Base-by-base conservation (phyloP, 495 filamentous ascomycete species). In the Parathielavia hyrcaniae region DNA sequence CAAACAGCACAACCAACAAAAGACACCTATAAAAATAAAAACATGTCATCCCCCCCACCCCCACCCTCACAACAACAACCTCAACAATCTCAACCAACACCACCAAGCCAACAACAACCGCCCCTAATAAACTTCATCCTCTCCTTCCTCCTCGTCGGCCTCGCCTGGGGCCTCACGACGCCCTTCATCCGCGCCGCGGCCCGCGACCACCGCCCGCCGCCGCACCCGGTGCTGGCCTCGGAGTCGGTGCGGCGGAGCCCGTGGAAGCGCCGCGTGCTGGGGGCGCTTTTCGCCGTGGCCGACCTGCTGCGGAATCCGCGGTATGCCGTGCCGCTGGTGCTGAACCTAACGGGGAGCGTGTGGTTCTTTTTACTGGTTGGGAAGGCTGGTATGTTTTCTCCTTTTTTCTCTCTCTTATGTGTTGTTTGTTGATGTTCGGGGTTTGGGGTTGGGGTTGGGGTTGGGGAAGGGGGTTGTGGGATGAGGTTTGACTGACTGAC, bases 311-410 rank as follows among this genome's bases (percentile, higher is more conserved):
- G 80, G 46, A 90, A 87, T 56, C 90, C 90, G 47, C 80, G 81
- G 26, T 98, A 98, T 71, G 86, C 89, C 12, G 67, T 95, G 38
- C 92, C 92, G 26, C 68, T 98, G 64, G 73, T 96, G 50, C 76
- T 96, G 30, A 98, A 98, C 66, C 71, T 97, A 63, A 96, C 93
- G 36, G 93, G 93, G 57, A 95, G 89, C 65, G 79, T 98, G 60
- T 98, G 93, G 93, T 98, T 98, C 65, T 98, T 98, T 67, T 69
- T 97, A 63, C 74, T 98, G 60, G 89, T 98, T 76, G 93, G 93
- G 54, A 81, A 91, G 71, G 90, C 91, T 62, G 89, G 90, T 93
- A 72, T 60, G 85, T 81, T 49, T 36, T 50, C 17, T 19, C 26
- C 5, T 47, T 19, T 32, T 49, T 50, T 23, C 50, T 20, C 39